Percentiles rank a stretch among this genome's conserved stretches.
These are phyloP conservation scores for Capronia epimyces DNA, from an alignment of 2,329 filamentous ascomycete genomes.

Conservation along the genomic window DNA sequence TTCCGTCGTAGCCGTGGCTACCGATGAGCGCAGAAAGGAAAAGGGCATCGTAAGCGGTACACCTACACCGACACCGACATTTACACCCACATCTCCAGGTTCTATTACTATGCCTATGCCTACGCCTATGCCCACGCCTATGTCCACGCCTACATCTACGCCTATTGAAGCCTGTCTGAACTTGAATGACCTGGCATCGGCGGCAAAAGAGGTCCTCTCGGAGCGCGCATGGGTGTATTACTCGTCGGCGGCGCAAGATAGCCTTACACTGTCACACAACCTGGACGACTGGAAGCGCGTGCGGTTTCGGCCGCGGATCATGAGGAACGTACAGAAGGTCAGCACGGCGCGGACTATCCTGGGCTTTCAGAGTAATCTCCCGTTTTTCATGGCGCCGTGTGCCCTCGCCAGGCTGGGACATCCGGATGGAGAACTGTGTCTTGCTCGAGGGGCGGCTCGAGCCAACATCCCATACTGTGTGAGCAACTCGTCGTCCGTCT, in stretches of 20 bases:
- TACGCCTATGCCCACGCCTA: too few species aligned
- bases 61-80: too few species aligned
- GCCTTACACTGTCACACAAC: slow-evolving; percentile 19
- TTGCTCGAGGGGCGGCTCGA: slow-evolving; percentile 34
- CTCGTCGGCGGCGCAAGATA: slow-evolving; percentile 12
- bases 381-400: slow-evolving; percentile 38
- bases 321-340: slow-evolving; percentile 35
- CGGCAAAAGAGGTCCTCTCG: slow-evolving; percentile 8
- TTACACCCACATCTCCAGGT: too few species aligned
- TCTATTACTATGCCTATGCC: too few species aligned
- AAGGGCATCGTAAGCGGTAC: too few species aligned
- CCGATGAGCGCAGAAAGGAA: too few species aligned
- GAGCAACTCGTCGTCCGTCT: slow-evolving; percentile 33
- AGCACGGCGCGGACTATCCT: slow-evolving; percentile 29
- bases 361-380: slow-evolving; percentile 33
- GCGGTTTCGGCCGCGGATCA: slow-evolving; percentile 40
- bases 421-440: slow-evolving; percentile 34
- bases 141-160: too few species aligned
- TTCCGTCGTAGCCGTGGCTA: too few species aligned
- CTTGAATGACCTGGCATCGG: slow-evolving; percentile 17
- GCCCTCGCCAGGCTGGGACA: slow-evolving; percentile 36
- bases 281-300: slow-evolving; percentile 19
- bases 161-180: too few species aligned
- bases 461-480: slow-evolving; percentile 34
- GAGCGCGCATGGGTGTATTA: slow-evolving; percentile 14